Evolutionary conservation across 1,284 basidiomycete species (phyloP).

Genomic region (Marasmius oreades): DNA sequence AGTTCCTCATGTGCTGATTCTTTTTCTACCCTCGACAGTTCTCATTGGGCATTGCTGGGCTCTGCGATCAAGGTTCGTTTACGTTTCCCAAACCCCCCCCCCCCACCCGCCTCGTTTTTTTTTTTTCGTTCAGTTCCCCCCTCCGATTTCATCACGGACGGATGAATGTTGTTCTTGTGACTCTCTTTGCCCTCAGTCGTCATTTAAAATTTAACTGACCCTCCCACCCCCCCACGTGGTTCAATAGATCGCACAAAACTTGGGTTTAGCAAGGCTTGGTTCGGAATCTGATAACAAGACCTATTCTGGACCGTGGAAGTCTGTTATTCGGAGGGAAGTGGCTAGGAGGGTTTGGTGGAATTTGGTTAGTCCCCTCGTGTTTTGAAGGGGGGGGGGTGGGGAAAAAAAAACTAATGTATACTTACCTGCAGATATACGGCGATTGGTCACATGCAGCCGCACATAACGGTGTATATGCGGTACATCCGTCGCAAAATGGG

Average conservation of each 20-base stretch:
- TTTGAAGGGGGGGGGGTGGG: too few relatives aligned
- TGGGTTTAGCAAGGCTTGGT: slow-evolving; percentile 21
- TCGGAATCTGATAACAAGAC: slow-evolving; percentile 18
- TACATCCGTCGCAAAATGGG: slow-evolving; percentile 23
- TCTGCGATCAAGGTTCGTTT: slow-evolving; percentile 20
- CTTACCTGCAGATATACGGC: slow-evolving; percentile 18
- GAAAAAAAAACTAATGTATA: too few relatives aligned
- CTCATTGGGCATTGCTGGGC: slow-evolving; percentile 22
- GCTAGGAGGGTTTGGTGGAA: slow-evolving; percentile 24
- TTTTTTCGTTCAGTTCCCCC: background rate
- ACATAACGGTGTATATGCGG: slow-evolving; percentile 21
- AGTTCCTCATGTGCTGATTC: background rate
- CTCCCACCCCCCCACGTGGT: too few relatives aligned
- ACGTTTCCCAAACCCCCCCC: background rate
- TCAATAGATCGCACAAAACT: slow-evolving; percentile 22
- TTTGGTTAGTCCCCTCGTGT: slow-evolving; percentile 14
- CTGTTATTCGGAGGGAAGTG: slow-evolving; percentile 20
- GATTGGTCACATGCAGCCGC: slow-evolving; percentile 25
- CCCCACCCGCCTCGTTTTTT: background rate
- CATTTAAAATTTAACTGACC: too few relatives aligned
- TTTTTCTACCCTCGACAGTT: slow-evolving; percentile 6
- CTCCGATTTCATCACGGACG: too few relatives aligned
- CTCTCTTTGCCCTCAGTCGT: too few relatives aligned
- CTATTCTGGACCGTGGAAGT: slow-evolving; percentile 19
- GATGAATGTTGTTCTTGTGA: too few relatives aligned